These are phyloP conservation scores for Rhynchospora breviuscula DNA, from an alignment of 176 grass and related monocot genomes.

Conservation along the genomic window DNA sequence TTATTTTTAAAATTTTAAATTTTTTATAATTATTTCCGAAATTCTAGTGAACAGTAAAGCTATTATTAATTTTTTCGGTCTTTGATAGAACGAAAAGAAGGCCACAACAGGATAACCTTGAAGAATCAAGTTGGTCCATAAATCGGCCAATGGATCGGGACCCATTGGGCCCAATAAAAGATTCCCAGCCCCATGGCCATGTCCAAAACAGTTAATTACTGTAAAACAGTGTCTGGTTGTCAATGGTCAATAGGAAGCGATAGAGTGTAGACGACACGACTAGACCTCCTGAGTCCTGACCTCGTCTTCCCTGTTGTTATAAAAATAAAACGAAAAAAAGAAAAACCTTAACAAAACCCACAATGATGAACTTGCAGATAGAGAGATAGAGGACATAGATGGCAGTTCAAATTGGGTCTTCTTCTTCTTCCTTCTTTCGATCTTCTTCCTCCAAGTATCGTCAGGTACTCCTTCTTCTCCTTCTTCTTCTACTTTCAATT, in stretches of 20 bases:
- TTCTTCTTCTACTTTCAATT: neutral
- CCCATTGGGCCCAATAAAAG: neutral
- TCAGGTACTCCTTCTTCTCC: neutral
- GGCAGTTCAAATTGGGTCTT: constrained; percentile 16
- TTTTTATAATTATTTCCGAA: no score
- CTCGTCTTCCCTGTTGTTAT: no score
- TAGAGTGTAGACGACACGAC: neutral
- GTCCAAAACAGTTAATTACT: no score
- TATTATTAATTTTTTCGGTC: no score
- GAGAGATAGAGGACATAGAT: neutral
- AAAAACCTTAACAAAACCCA: constrained; percentile 1
- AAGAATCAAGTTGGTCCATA: neutral
- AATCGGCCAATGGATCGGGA: neutral
- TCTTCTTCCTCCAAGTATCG: neutral
- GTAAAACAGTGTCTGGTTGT: neutral
- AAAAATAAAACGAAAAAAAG: neutral
- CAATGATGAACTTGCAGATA: neutral
- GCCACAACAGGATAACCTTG: neutral
- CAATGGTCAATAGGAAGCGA: neutral
- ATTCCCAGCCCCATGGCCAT: no score
- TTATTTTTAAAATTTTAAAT: no score
- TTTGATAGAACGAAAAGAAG: neutral
- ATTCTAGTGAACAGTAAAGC: no score
- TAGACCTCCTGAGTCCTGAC: no score
- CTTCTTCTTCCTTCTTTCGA: neutral